phyloP scores from a whole-genome alignment of 2,329 filamentous ascomycete species.

The Aspergillus amoenus region DNA sequence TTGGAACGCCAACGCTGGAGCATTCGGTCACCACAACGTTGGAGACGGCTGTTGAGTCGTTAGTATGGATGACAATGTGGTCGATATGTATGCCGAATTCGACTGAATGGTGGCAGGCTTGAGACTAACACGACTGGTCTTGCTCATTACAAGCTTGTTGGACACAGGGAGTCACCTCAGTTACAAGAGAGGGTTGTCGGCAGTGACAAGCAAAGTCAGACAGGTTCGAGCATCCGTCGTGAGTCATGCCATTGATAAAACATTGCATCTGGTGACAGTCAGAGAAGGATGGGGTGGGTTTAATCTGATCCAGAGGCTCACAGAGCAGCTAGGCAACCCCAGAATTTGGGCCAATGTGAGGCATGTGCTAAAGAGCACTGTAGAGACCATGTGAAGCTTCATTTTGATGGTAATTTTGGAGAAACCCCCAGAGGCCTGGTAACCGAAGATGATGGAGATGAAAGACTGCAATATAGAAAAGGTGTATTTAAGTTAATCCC shows the following conservation, averaged over 20 bases:
- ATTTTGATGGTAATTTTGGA: slow-evolving; percentile 25
- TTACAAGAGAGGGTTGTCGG: slow-evolving; percentile 44
- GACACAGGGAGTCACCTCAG: slow-evolving; percentile 48
- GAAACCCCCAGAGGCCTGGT: no score
- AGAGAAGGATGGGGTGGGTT: neutral
- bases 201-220: slow-evolving; percentile 54
- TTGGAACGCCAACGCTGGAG: slow-evolving; percentile 36
- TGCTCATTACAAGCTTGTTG: slow-evolving; percentile 39
- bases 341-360: slow-evolving; percentile 48
- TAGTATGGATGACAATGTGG: neutral
- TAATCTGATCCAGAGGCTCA: slow-evolving; percentile 27
- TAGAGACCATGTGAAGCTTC: slow-evolving; percentile 31
- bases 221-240: slow-evolving; percentile 47
- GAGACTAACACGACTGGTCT: slow-evolving; percentile 39
- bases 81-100: neutral
- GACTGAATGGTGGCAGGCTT: neutral
- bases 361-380: slow-evolving; percentile 44
- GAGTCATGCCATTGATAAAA: slow-evolving; percentile 43
- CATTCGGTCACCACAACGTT: slow-evolving; percentile 35
- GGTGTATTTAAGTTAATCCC: neutral
- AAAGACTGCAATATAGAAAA: neutral
- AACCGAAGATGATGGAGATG: neutral
- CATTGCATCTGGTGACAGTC: slow-evolving; percentile 43
- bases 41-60: slow-evolving; percentile 32
- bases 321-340: slow-evolving; percentile 48